Conservation (phyloP, 75 land plant genomes). For the Pinus albicaulis region DNA sequence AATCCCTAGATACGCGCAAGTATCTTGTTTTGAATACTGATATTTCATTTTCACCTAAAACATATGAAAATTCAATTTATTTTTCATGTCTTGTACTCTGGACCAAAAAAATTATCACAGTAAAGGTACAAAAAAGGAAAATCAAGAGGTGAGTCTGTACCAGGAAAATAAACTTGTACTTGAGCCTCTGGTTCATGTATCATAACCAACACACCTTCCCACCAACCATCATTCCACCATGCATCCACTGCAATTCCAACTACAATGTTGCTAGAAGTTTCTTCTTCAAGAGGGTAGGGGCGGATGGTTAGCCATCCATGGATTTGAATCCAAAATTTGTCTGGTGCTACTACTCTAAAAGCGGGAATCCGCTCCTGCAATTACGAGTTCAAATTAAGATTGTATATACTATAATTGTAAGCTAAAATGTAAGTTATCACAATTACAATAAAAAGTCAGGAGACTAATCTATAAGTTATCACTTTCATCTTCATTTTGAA, state of each 20-base stretch:
- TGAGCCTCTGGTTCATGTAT: constrained; percentile 29
- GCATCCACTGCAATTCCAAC: constrained; percentile 71
- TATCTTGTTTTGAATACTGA: constrained; percentile 32
- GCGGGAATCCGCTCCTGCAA: constrained; percentile 77
- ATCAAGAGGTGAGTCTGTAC: constrained; percentile 24
- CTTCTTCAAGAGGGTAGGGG: constrained; percentile 31
- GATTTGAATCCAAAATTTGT: constrained; percentile 47
- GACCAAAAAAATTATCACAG: background rate
- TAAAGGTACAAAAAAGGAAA: background rate
- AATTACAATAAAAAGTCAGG: background rate
- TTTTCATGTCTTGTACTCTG: background rate
- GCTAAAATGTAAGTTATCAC: background rate
- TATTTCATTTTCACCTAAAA: constrained; percentile 66
- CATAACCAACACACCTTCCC: constrained; percentile 81
- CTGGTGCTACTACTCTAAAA: constrained; percentile 46
- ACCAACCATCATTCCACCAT: constrained; percentile 99
- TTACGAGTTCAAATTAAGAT: background rate
- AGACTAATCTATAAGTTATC: constrained; percentile 55
- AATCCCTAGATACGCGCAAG: constrained; percentile 72
- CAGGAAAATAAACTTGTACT: constrained; percentile 78
- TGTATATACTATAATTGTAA: background rate
- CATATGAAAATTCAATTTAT: background rate
- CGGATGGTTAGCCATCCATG: constrained; percentile 59
- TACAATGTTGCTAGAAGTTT: constrained; percentile 18
- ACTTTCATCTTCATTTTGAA: constrained; percentile 66